Conservation (phyloP, 202 grass and related monocot genomes). For the Musa balbisiana region DNA sequence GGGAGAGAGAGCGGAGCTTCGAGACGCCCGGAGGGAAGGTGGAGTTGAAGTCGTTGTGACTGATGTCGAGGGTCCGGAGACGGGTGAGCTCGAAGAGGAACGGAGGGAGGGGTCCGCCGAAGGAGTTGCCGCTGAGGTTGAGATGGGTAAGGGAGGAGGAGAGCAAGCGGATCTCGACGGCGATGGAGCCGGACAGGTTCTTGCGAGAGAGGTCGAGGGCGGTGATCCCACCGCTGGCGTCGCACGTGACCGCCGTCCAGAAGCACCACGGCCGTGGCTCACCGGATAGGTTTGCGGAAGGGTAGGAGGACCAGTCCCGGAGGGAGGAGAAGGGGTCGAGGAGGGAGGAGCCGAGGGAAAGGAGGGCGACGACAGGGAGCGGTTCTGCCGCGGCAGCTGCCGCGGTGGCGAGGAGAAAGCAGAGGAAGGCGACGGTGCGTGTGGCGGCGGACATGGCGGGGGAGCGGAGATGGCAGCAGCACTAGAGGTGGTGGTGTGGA, state of each 20-base stretch:
- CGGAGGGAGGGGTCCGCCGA: slow-evolving; percentile 36
- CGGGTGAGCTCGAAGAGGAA: slow-evolving; percentile 46
- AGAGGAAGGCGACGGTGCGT: neutral
- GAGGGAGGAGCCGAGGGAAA: slow-evolving; percentile 55
- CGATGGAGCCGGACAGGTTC: slow-evolving; percentile 63
- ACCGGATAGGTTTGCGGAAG: slow-evolving; percentile 26
- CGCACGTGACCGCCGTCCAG: slow-evolving; percentile 58
- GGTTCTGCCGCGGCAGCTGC: neutral
- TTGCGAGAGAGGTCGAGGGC: slow-evolving; percentile 60
- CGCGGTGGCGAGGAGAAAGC: neutral
- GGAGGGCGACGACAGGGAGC: slow-evolving; percentile 26
- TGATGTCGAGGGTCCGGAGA: slow-evolving; percentile 51
- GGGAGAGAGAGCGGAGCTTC: slow-evolving; percentile 26
- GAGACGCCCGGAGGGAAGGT: slow-evolving; percentile 42
- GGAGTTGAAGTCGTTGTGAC: slow-evolving; percentile 74
- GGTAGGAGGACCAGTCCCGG: slow-evolving; percentile 51
- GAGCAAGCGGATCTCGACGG: slow-evolving; percentile 41
- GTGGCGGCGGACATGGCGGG: neutral
- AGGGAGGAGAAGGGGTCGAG: slow-evolving; percentile 47
- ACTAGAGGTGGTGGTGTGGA: neutral
- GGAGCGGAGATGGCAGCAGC: neutral
- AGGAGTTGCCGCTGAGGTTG: slow-evolving; percentile 64
- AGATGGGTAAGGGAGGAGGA: slow-evolving; percentile 42
- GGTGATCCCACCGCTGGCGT: slow-evolving; percentile 39
- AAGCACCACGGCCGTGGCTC: slow-evolving; percentile 56